Evolutionary conservation across 805 yeast genomes (phyloP).

Genomic region (Myxozyma neotropica): DNA sequence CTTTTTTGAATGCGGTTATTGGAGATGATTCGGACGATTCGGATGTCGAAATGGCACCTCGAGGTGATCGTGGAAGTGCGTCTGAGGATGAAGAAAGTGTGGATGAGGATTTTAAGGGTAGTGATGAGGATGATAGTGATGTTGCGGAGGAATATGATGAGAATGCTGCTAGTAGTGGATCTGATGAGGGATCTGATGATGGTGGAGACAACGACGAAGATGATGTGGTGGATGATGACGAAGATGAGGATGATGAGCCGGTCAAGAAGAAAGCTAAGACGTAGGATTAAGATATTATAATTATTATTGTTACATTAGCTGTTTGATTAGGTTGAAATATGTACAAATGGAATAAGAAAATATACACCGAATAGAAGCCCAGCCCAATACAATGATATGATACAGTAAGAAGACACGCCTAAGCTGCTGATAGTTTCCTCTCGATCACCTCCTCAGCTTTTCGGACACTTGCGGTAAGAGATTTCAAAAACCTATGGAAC

Average conservation of each 20-base stretch:
- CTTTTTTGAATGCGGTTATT: conserved; percentile 74
- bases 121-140: conserved; percentile 57
- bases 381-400: no score
- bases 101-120: conserved; percentile 82
- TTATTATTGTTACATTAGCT: no score
- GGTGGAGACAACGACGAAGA: conserved; percentile 31
- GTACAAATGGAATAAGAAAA: no score
- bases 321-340: no score
- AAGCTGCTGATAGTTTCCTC: no score
- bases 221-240: conserved; percentile 18
- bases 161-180: conserved; percentile 50
- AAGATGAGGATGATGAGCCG: conserved; percentile 30
- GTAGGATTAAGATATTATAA: no score
- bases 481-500: no score
- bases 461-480: no score
- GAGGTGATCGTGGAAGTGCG: conserved; percentile 67
- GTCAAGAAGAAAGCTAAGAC: conserved; percentile 37
- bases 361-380: no score
- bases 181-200: conserved; percentile 37
- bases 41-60: conserved; percentile 45
- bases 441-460: no score
- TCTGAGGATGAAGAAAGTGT: conserved; percentile 68
- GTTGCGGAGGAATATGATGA: conserved; percentile 85
- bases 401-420: no score
- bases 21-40: conserved; percentile 57